Percentiles rank a stretch among this genome's conserved stretches.
Evolutionary conservation across 1,284 basidiomycete genomes (phyloP).

Genomic region (Moesziomyces globuligerus): DNA sequence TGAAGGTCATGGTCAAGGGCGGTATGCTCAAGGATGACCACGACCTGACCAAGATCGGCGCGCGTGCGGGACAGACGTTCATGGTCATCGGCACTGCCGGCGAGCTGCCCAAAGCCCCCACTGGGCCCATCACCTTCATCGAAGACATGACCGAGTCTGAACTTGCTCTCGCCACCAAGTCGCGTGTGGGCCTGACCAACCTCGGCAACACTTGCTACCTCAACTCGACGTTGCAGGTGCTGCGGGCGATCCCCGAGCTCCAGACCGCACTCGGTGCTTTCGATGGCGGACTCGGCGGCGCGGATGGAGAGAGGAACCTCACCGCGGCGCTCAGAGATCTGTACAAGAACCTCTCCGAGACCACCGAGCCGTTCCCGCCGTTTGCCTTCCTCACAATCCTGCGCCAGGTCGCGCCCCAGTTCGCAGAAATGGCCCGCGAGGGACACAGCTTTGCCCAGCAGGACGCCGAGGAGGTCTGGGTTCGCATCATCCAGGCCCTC

Average conservation of each 20-base stretch:
- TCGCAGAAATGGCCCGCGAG: slow-evolving; percentile 75
- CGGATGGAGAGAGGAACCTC: slow-evolving; percentile 68
- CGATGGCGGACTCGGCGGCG: slow-evolving; percentile 44
- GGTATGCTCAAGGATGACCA: slow-evolving; percentile 87
- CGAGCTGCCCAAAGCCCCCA: slow-evolving; percentile 86
- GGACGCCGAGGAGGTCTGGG: slow-evolving; percentile 96
- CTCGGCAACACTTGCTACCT: slow-evolving; percentile 92
- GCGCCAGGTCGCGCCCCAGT: slow-evolving; percentile 86
- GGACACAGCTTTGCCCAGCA: slow-evolving; percentile 81
- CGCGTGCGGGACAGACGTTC: slow-evolving; percentile 72
- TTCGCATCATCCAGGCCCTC: slow-evolving; percentile 81
- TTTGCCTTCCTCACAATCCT: slow-evolving; percentile 76
- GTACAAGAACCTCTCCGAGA: slow-evolving; percentile 78
- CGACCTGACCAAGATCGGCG: slow-evolving; percentile 81
- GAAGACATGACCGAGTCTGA: slow-evolving; percentile 86
- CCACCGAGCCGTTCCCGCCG: slow-evolving; percentile 82
- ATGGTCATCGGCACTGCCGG: slow-evolving; percentile 79
- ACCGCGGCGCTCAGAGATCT: slow-evolving; percentile 77
- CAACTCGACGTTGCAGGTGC: slow-evolving; percentile 91
- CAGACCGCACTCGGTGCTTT: slow-evolving; percentile 69
- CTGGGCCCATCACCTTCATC: slow-evolving; percentile 80
- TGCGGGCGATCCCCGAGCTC: slow-evolving; percentile 89
- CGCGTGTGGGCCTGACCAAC: slow-evolving; percentile 58
- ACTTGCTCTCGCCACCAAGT: slow-evolving; percentile 76
- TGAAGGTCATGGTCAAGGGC: slow-evolving; percentile 97